These are phyloP conservation scores for Aspergillus terreus DNA, from an alignment of 2,329 filamentous ascomycete genomes.

Conservation along the genomic window DNA sequence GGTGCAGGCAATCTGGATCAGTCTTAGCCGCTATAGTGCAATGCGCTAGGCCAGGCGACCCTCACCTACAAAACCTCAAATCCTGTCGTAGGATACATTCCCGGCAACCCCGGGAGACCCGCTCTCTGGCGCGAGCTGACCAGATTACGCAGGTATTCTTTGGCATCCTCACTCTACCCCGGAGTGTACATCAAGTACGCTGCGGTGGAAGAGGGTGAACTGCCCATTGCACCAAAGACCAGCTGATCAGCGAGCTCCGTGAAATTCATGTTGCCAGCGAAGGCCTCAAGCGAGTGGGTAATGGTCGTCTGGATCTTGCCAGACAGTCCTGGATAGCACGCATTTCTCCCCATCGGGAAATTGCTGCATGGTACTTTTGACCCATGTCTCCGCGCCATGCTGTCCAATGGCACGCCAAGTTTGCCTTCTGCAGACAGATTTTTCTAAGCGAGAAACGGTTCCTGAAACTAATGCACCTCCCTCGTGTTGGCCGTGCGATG, in stretches of 20 bases:
- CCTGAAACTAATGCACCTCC: neutral
- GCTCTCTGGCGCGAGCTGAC: conserved; percentile 12
- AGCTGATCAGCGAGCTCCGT: conserved; percentile 32
- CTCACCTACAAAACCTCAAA: conserved; percentile 27
- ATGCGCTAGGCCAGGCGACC: neutral
- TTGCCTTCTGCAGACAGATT: neutral
- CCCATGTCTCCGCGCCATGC: neutral
- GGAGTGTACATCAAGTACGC: conserved; percentile 33
- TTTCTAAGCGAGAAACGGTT: neutral
- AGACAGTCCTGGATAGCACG: neutral
- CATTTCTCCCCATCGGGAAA: neutral
- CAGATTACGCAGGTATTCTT: conserved; percentile 27
- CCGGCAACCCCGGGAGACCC: conserved; percentile 17
- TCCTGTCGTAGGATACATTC: conserved; percentile 24
- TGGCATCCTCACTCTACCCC: conserved; percentile 31
- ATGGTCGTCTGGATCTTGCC: conserved; percentile 20
- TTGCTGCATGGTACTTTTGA: neutral
- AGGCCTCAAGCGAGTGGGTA: conserved; percentile 38
- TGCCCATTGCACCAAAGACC: conserved; percentile 33
- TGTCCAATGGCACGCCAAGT: neutral
- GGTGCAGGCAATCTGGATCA: neutral
- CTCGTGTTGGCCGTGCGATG: neutral
- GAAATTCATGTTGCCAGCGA: conserved; percentile 37
- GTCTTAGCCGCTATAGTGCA: neutral
- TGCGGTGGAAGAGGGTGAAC: conserved; percentile 40